Evolutionary conservation across 306 rosid species (phyloP).

Genomic region (Spatholobus suberectus): DNA sequence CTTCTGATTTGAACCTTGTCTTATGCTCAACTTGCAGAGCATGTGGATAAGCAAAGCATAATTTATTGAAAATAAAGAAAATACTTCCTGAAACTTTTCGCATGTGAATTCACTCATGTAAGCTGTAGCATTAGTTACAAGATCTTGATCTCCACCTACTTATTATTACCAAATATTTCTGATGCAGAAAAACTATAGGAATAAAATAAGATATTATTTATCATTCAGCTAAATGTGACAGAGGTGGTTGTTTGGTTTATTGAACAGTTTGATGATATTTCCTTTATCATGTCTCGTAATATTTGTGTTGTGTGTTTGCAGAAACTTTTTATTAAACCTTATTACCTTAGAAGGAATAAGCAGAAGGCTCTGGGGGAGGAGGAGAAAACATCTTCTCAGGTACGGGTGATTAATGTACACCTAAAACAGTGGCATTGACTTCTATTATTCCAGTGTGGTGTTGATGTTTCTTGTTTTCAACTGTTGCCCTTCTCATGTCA

Average conservation of each 20-base stretch:
- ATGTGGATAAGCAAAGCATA: background rate
- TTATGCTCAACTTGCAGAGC: background rate
- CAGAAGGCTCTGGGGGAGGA: conserved; percentile 79
- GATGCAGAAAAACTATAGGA: conserved; percentile 11
- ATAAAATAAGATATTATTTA: conserved; percentile 18
- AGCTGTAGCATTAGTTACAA: background rate
- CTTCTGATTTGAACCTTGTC: background rate
- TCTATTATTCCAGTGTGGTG: conserved; percentile 6
- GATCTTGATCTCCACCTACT: background rate
- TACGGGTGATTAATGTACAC: conserved; percentile 45
- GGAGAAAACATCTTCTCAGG: conserved; percentile 75
- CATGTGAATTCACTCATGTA: background rate
- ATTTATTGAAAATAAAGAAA: conserved; percentile 31
- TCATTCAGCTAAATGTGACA: conserved; percentile 15
- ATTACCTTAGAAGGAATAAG: conserved; percentile 76
- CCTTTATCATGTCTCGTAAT: conserved; percentile 18
- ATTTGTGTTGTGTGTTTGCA: conserved; percentile 49
- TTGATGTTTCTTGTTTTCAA: conserved; percentile 25
- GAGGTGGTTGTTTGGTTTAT: conserved; percentile 21
- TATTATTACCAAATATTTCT: conserved; percentile 19
- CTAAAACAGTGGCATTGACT: conserved; percentile 10
- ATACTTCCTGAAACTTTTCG: background rate
- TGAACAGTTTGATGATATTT: conserved; percentile 6
- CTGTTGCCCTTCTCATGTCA: conserved; percentile 15
- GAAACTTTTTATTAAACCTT: conserved; percentile 83